Conservation (phyloP, 2,329 filamentous ascomycete species). For the Colletotrichum sp. region DNA sequence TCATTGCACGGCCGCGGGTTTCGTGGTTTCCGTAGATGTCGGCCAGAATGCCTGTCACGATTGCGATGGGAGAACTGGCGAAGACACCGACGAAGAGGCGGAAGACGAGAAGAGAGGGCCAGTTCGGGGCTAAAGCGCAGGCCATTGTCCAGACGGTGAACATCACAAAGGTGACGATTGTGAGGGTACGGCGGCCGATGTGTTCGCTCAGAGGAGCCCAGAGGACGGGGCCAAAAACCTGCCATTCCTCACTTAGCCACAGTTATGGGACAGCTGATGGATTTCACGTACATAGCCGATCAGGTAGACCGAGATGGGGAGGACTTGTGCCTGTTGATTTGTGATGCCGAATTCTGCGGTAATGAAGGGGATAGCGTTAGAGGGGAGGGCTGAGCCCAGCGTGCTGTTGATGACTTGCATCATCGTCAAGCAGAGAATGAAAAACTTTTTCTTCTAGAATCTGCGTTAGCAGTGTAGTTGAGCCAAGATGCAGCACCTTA, state of each 20-base stretch:
- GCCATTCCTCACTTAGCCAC: not conserved
- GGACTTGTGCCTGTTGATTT: slow-evolving; percentile 45
- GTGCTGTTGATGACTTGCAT: slow-evolving; percentile 70
- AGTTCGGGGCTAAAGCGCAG: slow-evolving; percentile 58
- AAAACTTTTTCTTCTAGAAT: slow-evolving; percentile 55
- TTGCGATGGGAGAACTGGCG: slow-evolving; percentile 64
- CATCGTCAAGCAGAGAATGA: slow-evolving; percentile 60
- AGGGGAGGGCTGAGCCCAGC: slow-evolving; percentile 68
- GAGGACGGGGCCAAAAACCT: slow-evolving; percentile 56
- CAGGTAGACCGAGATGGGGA: slow-evolving; percentile 69
- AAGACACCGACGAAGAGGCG: slow-evolving; percentile 58
- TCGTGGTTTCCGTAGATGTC: slow-evolving; percentile 66
- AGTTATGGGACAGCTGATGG: not conserved
- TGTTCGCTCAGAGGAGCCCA: slow-evolving; percentile 73
- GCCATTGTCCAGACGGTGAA: slow-evolving; percentile 60
- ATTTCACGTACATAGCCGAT: slow-evolving; percentile 59
- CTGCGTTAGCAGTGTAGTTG: not conserved
- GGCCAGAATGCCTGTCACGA: slow-evolving; percentile 68
- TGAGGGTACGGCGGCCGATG: slow-evolving; percentile 58
- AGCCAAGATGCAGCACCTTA: slow-evolving; percentile 23
- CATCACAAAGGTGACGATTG: slow-evolving; percentile 47
- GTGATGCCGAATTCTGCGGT: slow-evolving; percentile 61
- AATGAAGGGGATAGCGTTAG: slow-evolving; percentile 66
- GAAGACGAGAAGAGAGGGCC: slow-evolving; percentile 58
- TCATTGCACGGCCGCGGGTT: slow-evolving; percentile 63